phyloP scores from a whole-genome alignment of 2,329 filamentous ascomycete species.

The Cryphonectria parasitica region DNA sequence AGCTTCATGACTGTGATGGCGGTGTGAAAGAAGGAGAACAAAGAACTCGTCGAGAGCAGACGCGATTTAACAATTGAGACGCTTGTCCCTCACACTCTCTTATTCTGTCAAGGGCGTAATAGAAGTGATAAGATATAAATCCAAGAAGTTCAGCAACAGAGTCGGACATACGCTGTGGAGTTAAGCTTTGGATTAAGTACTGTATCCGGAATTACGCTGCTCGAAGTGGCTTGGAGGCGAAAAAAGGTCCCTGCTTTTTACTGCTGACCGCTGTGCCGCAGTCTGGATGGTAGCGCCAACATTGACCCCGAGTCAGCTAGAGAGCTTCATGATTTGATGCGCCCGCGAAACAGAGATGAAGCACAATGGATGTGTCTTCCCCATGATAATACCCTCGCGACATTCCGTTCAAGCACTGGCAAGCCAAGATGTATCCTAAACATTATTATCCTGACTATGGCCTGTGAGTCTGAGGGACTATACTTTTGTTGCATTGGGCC shows the following conservation, averaged over 20 bases:
- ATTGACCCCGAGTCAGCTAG: neutral
- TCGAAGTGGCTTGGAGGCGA: neutral
- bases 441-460: neutral
- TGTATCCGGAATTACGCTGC: neutral
- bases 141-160: neutral
- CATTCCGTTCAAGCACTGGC: neutral
- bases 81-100: neutral
- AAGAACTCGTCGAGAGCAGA: neutral
- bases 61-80: neutral
- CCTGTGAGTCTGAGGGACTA: neutral
- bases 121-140: neutral
- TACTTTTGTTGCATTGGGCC: neutral
- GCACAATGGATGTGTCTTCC: neutral
- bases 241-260: neutral
- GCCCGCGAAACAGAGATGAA: neutral
- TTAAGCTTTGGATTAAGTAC: neutral
- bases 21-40: neutral
- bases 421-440: neutral
- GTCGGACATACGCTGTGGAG: neutral
- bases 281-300: neutral
- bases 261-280: neutral
- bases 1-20: slow-evolving; percentile 44
- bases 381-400: neutral
- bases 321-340: neutral
- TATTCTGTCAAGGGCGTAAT: neutral